Percentiles rank a stretch among this genome's conserved stretches.
Evolutionary conservation across 208 protist species (phyloP).

Genomic region (Acanthamoeba triangularis): DNA sequence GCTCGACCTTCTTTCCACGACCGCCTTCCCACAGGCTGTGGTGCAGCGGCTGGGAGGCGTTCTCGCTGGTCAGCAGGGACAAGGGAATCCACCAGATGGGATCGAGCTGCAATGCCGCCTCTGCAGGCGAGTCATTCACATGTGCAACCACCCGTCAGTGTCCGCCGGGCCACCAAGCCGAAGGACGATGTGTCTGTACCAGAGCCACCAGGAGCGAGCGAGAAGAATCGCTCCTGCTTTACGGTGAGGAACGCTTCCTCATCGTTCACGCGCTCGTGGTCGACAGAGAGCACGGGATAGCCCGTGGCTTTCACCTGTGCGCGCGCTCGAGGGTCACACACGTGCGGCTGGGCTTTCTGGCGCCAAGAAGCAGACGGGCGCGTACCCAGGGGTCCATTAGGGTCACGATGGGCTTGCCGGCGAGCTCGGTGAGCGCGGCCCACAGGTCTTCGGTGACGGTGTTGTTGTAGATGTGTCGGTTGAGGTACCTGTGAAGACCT

Average conservation of each 20-base stretch:
- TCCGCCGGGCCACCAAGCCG: not conserved
- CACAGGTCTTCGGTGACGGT: slow-evolving; percentile 92
- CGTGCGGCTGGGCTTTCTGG: not conserved
- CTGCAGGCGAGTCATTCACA: not conserved
- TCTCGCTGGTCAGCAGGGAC: slow-evolving; percentile 64
- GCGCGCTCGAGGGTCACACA: not conserved
- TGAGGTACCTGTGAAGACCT: slow-evolving; percentile 95
- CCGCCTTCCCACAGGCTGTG: slow-evolving; percentile 70
- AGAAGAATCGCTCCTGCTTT: slow-evolving; percentile 54
- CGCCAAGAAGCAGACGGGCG: not conserved
- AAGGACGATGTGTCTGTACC: not conserved
- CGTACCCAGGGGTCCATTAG: slow-evolving; percentile 73
- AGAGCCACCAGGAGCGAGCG: not conserved
- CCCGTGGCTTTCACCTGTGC: slow-evolving; percentile 49
- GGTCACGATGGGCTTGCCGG: slow-evolving; percentile 25
- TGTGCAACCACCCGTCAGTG: too few relatives aligned
- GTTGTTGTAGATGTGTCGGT: slow-evolving; percentile 95
- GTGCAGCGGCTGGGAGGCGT: not conserved
- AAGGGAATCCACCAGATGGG: slow-evolving; percentile 61
- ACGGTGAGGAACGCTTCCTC: slow-evolving; percentile 42
- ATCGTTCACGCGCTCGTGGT: not conserved
- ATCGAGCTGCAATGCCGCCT: not conserved
- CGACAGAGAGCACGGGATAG: slow-evolving; percentile 47
- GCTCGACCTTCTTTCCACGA: slow-evolving; percentile 10
- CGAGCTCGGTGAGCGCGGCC: not conserved